phyloP scores from a whole-genome alignment of 495 filamentous ascomycete genomes.

The Talaromyces stipitatus region DNA sequence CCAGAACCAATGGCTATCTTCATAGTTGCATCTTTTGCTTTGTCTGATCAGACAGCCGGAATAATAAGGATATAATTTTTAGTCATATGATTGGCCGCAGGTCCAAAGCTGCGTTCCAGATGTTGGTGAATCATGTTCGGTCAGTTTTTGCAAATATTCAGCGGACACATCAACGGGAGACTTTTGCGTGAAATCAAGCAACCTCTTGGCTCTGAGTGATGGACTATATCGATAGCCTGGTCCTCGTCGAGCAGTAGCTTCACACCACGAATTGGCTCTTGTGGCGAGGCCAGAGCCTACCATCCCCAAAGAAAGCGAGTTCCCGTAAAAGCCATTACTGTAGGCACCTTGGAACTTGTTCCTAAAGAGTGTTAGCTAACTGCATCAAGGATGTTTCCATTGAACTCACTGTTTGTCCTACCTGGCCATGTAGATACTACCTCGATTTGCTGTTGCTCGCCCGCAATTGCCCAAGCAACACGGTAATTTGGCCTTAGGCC shows the following conservation, averaged over 20 bases:
- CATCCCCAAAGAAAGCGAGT: slow-evolving; percentile 34
- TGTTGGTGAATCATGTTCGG: slow-evolving; percentile 21
- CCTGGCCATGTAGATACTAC: slow-evolving; percentile 31
- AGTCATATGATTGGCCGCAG: slow-evolving; percentile 5
- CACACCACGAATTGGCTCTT: slow-evolving; percentile 21
- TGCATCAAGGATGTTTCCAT: neutral
- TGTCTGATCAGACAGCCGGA: slow-evolving; percentile 49
- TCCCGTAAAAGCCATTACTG: slow-evolving; percentile 29
- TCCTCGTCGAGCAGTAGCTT: slow-evolving; percentile 31
- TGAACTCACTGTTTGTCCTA: slow-evolving; percentile 15
- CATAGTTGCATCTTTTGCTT: slow-evolving; percentile 40
- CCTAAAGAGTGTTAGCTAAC: slow-evolving; percentile 2
- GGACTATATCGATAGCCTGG: slow-evolving; percentile 13
- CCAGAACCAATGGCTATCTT: slow-evolving; percentile 42
- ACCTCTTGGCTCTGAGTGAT: slow-evolving; percentile 8
- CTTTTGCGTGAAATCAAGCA: slow-evolving; percentile 16
- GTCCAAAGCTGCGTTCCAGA: slow-evolving; percentile 25
- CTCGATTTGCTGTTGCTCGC: slow-evolving; percentile 16
- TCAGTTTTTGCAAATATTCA: slow-evolving; percentile 36
- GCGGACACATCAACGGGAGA: slow-evolving; percentile 24
- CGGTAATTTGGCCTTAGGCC: slow-evolving; percentile 16
- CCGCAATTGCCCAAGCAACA: slow-evolving; percentile 16
- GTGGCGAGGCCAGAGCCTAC: slow-evolving; percentile 16
- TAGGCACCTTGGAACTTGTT: slow-evolving; percentile 42
- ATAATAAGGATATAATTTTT: slow-evolving; percentile 42